A percentile compares a stretch with the other conserved stretches of the same genome.
These are phyloP conservation scores for Paraurostyla sp. DNA, from an alignment of 73 alveolate species.

Conservation along the genomic window DNA sequence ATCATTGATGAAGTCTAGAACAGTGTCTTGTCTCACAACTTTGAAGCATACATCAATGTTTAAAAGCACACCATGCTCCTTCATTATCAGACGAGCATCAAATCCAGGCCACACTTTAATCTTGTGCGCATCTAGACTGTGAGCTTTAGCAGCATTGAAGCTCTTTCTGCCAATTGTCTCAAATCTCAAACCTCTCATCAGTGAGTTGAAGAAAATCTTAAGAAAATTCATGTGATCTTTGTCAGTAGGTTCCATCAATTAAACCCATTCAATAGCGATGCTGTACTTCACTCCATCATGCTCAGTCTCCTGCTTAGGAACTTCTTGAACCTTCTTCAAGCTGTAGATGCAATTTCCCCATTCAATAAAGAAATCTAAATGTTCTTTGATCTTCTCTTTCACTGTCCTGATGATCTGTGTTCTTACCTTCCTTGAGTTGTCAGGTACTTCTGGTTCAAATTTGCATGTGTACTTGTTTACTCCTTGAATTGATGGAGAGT, in stretches of 20 bases:
- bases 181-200: conserved; percentile 68
- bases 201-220: conserved; percentile 76
- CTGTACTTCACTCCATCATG: conserved; percentile 61
- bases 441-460: conserved; percentile 66
- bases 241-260: conserved; percentile 60
- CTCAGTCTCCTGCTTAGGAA: conserved; percentile 56
- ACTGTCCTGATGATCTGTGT: conserved; percentile 31
- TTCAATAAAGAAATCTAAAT: conserved; percentile 59
- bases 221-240: conserved; percentile 71
- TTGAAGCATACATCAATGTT: conserved; percentile 81
- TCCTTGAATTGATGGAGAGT: conserved; percentile 46
- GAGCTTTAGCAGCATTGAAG: conserved; percentile 70
- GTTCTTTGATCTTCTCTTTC: conserved; percentile 56
- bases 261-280: conserved; percentile 53
- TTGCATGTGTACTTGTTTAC: conserved; percentile 61
- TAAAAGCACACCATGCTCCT: conserved; percentile 73
- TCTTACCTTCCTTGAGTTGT: conserved; percentile 53
- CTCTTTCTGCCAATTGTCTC: conserved; percentile 75
- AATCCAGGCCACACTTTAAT: conserved; percentile 84
- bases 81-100: conserved; percentile 60
- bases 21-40: conserved; percentile 75
- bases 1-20: conserved; percentile 64
- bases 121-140: conserved; percentile 60
- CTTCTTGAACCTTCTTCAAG: conserved; percentile 31
- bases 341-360: conserved; percentile 67